Base-by-base conservation (phyloP, 805 yeast species). In the Candida saitoana region DNA sequence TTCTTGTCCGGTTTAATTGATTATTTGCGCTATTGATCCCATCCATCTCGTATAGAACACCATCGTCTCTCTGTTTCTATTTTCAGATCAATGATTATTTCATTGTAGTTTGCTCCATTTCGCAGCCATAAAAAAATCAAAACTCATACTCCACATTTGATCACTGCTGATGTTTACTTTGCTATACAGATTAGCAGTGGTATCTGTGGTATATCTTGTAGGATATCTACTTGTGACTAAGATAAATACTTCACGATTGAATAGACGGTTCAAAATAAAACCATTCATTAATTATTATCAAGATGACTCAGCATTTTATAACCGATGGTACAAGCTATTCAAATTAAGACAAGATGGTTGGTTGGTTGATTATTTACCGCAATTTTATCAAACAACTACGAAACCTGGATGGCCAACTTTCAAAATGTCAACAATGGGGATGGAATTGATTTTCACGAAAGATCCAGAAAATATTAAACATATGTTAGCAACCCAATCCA, bases 391-490 rank as follows among this genome's bases (percentile, higher is more conserved):
- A 7, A 38, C 33, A 1, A 19, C 35, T 16, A 39, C 33, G 6
- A 38, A 36, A 18, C 42, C 52, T 7, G 38, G 39, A 4, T 50
- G 56, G 5, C 40, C 46, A 24, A 25, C 12, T 14, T 40, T 54
- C 30, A 46, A 45, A 37, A 32, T 60, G 9, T 29, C 32, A 29
- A 29, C 32, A 11, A 48, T 54, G 6, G 63, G 62, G 11, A 44
- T 46, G 20, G 41, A 41, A 5, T 35, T 63, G 15, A 22, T 60
- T 27, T 40, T 47, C 38, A 65, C 73, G 16, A 48, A 48, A 33
- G 73, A 69, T 38, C 72, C 73, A 11, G 73, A 69, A 41, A 68
- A 67, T 46, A 54, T 67, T 38, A 69, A 68, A 47, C 72, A 73
- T 5, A 42, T 69, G 3, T 63, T 69, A 51, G 70, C 71, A 32